Conservation (phyloP, 176 grass and related monocot genomes). For the Stipa capillata region DNA sequence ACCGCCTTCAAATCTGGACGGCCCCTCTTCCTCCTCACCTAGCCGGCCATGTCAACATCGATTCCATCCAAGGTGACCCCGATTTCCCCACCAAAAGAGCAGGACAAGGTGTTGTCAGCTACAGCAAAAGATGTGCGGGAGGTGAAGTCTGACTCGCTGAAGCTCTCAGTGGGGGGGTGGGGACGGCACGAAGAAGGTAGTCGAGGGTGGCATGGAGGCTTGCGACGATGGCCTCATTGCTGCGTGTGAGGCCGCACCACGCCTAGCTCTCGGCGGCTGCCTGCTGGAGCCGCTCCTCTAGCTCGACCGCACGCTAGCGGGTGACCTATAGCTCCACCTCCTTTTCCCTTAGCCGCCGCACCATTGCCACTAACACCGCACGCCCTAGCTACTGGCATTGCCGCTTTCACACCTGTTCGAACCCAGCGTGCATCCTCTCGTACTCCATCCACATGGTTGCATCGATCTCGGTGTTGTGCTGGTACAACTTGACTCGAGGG, state of each 20-base stretch:
- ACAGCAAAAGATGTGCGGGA: not conserved
- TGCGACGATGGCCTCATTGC: slow-evolving; percentile 25
- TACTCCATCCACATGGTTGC: slow-evolving; percentile 28
- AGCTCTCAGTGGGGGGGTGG: slow-evolving; percentile 16
- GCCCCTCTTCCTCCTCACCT: too few species aligned
- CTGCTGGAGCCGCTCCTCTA: slow-evolving; percentile 39
- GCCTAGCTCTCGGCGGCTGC: slow-evolving; percentile 28
- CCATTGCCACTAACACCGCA: not conserved
- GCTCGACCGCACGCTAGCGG: slow-evolving; percentile 4
- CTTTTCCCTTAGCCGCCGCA: slow-evolving; percentile 9
- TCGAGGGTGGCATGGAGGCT: slow-evolving; percentile 43
- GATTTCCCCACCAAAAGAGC: too few species aligned
- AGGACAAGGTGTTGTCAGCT: slow-evolving; percentile 14
- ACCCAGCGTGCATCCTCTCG: slow-evolving; percentile 18
- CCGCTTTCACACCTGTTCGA: slow-evolving; percentile 27
- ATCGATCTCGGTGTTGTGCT: slow-evolving; percentile 30
- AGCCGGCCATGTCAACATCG: too few species aligned
- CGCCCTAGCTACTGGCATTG: slow-evolving; percentile 22
- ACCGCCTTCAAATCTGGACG: too few species aligned
- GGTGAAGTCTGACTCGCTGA: slow-evolving; percentile 37
- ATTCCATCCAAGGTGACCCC: too few species aligned
- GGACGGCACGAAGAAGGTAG: not conserved
- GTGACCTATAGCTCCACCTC: slow-evolving; percentile 27
- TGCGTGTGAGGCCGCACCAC: slow-evolving; percentile 39
- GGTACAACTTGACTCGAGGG: slow-evolving; percentile 11